phyloP scores from a whole-genome alignment of 495 filamentous ascomycete species.

The Hyaloscypha finlandica region DNA sequence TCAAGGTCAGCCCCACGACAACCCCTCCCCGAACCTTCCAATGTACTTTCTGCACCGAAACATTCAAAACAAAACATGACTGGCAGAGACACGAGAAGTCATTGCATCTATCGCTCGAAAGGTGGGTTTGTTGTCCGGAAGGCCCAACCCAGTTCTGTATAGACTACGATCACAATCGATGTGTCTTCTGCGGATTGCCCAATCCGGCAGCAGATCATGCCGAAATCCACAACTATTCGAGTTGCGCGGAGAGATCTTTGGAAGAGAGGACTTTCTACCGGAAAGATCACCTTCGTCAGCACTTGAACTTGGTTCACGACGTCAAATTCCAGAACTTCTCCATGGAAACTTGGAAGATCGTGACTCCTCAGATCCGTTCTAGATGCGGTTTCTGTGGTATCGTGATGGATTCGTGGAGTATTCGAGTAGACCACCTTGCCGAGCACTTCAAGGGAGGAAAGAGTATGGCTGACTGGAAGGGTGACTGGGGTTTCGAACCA shows the following conservation, averaged over 20 bases:
- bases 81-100: conserved; percentile 86
- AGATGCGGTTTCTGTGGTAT: conserved; percentile 72
- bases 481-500: conserved; percentile 70
- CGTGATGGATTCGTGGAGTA: conserved; percentile 61
- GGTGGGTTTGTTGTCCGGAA: conserved; percentile 76
- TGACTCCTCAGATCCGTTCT: conserved; percentile 59
- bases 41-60: conserved; percentile 83
- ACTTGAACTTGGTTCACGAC: conserved; percentile 75
- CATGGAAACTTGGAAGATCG: conserved; percentile 71
- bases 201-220: conserved; percentile 63
- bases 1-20: conserved; percentile 41
- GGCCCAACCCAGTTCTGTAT: conserved; percentile 43
- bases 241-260: conserved; percentile 65
- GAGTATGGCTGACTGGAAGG: conserved; percentile 70
- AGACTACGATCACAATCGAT: conserved; percentile 50
- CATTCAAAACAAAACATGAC: conserved; percentile 81
- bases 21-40: conserved; percentile 52
- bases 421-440: conserved; percentile 64
- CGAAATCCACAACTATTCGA: conserved; percentile 69
- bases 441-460: conserved; percentile 68
- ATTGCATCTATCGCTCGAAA: conserved; percentile 73
- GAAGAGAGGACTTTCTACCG: conserved; percentile 75
- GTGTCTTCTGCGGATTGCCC: conserved; percentile 65
- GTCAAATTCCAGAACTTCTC: conserved; percentile 58
- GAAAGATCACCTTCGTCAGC: conserved; percentile 83